Evolutionary conservation across 345 rosid species (phyloP), one percentile per base, ranked within the genome.

Genomic region (Camelina laxa): DNA sequence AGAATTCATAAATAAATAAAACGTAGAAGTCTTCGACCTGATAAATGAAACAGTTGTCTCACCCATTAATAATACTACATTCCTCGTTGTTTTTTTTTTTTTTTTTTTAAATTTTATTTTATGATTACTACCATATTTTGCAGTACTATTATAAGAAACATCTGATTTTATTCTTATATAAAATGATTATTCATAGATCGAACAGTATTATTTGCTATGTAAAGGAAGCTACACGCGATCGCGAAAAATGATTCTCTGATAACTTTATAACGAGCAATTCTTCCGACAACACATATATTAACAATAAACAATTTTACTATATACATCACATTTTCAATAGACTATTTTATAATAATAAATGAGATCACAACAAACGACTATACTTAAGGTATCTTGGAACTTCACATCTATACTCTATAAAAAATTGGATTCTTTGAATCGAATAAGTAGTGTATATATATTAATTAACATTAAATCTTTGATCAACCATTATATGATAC

Each of bases 11-110:
- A 16, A 27, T 68, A 38, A 66, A 66, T 67, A 47, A 47, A 36
- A 53, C 45, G 9, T 7, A 60, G 42, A 75, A 68, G 69, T 69
- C 74, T 69, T 75, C 50, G 15, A 69, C 33, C 62, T 68, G 41
- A 61, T 61, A 51, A 42, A 53, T 31, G 21, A 20, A 75, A 61
- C 69, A 75, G 74, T 68, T 68, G 74, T 68, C 42, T 10, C 11
- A 9, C 12, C 41, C 36, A 31, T 31, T 7, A 31, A 31, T 31
- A 31, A 4, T 27, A 27, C 35, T 27, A 27, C 35, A 1, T 31
- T 31, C 35, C 35, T 31, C 6, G 7, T 31, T 6, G 35, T 31
- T 31, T 31, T 31, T 31, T 1, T n/a, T n/a, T n/a, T n/a, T n/a
- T n/a, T n/a, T n/a, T n/a, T n/a, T n/a, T n/a, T n/a, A n/a, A n/a